Base-by-base conservation (phyloP, 805 yeast species). In the Metschnikowia orientalis region DNA sequence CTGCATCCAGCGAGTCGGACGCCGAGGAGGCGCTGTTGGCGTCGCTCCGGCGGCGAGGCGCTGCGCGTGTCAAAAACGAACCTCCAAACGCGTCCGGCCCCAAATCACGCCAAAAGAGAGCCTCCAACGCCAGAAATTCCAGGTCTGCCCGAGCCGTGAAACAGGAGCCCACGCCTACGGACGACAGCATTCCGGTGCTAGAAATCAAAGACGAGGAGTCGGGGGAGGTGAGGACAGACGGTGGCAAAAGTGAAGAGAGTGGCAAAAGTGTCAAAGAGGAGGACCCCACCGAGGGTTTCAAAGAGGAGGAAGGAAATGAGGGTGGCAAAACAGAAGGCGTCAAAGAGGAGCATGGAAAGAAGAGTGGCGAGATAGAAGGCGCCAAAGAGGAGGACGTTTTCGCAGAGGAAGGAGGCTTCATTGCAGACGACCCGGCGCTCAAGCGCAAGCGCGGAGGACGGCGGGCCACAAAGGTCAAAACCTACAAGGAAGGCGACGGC, bases 401-500 rank as follows among this genome's bases (percentile, higher is more conserved):
- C 17, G 18, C 34, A 10, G 44, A 35, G 1, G 27, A 26, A 4
- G 50, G 48, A n/a, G 50, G 50, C 3, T 45, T 45, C 24, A 34
- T 45, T n/a, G 34, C 32, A 6, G 34, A 41, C 8, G 50, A 43
- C 20, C 48, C 50, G 4, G 45, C 34, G 14, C 38, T 35, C 16
- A 39, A 35, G n/a, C 35, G 40, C 5, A 34, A 34, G 18, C 40
- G 44, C 11, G 24, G 19, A 20, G 17, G 30, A 9, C 41, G 45
- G 8, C 34, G 37, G 15, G 28, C 40, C 3, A 35, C 33, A 17
- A n/a, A 32, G 10, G 35, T 42, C 17, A 19, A 20, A 6, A 13
- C 55, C 8, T 58, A 59, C 30, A 42, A 46, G 18, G 62, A 56
- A 29, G 49, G 49, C 19, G 42, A 14, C 15, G 28, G 32, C 11